A percentile compares a stretch with the other conserved stretches of the same genome.
phyloP scores from a whole-genome alignment of 2,329 filamentous ascomycete genomes.

The Trichophyton rubrum region DNA sequence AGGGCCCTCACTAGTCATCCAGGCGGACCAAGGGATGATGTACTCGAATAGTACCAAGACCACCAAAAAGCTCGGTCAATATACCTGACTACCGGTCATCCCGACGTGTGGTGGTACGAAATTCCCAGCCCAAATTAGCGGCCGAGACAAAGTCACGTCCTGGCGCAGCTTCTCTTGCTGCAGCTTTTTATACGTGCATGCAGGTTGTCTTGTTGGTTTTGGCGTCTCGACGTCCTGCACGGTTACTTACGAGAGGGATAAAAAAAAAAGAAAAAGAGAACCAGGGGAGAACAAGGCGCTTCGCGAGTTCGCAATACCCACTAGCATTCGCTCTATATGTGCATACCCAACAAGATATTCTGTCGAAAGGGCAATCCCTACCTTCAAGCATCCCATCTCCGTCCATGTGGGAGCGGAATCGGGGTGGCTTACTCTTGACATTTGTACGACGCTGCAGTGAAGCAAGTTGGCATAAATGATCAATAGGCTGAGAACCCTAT shows the following conservation, averaged over 20 bases:
- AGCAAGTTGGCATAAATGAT: neutral
- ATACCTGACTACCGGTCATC: neutral
- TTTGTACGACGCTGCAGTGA: neutral
- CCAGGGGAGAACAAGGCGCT: neutral
- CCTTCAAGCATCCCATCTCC: neutral
- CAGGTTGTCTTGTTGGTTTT: neutral
- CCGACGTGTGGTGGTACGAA: neutral
- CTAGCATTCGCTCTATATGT: neutral
- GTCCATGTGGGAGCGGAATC: constrained; percentile 1
- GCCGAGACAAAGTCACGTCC: neutral
- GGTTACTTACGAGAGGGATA: neutral
- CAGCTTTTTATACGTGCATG: neutral
- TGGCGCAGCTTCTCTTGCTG: neutral
- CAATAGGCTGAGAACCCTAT: neutral
- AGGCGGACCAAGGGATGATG: neutral
- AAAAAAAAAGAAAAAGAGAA: neutral
- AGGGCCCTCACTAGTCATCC: neutral
- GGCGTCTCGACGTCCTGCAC: neutral
- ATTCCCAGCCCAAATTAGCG: constrained; percentile 1
- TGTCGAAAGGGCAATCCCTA: neutral
- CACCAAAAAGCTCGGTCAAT: neutral
- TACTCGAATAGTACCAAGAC: neutral
- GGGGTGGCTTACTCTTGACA: neutral
- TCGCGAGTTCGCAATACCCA: constrained; percentile 2
- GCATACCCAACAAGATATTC: neutral